A percentile compares a stretch with the other conserved stretches of the same genome.
phyloP scores from a whole-genome alignment of 2,329 filamentous ascomycete genomes.

The Paracamarosporium sp. region DNA sequence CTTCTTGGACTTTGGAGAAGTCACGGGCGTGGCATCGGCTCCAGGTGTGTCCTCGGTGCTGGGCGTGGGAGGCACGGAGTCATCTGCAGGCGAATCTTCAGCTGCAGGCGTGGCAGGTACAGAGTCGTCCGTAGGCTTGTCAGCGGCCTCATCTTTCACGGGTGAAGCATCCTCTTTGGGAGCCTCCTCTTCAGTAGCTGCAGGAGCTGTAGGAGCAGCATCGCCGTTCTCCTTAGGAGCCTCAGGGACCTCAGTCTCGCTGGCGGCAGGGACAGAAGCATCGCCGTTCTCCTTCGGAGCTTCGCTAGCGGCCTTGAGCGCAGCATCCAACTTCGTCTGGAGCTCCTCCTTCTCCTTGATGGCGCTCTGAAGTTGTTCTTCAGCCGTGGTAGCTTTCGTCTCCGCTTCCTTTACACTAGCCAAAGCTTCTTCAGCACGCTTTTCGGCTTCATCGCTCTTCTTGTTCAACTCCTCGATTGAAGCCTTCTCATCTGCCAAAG shows the following conservation, averaged over 20 bases:
- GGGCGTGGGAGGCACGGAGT: neutral
- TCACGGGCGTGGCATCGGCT: neutral
- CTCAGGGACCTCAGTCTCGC: neutral
- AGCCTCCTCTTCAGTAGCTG: neutral
- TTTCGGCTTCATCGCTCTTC: conserved; percentile 4
- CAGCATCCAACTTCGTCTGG: conserved; percentile 18
- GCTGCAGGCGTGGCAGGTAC: neutral
- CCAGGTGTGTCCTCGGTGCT: conserved; percentile 2
- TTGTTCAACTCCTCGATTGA: conserved; percentile 2
- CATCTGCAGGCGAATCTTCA: neutral
- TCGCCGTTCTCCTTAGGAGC: conserved; percentile 9
- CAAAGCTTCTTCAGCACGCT: conserved; percentile 6
- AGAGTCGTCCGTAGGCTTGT: neutral
- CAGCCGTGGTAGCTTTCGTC: neutral
- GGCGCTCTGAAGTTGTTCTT: conserved; percentile 2
- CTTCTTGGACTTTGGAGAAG: neutral
- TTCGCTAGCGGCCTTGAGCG: conserved; percentile 7
- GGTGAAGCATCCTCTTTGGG: neutral
- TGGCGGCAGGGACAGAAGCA: neutral
- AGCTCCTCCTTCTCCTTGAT: conserved; percentile 12
- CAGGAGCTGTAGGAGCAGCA: neutral
- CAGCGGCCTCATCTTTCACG: neutral
- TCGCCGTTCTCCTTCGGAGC: conserved; percentile 2
- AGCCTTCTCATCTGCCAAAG: conserved; percentile 1
- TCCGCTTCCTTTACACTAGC: conserved; percentile 7